Percentiles rank a stretch among this genome's conserved stretches.
Conservation (phyloP, 2,329 filamentous ascomycete species). For the Phyllosticta citrichinensis region DNA sequence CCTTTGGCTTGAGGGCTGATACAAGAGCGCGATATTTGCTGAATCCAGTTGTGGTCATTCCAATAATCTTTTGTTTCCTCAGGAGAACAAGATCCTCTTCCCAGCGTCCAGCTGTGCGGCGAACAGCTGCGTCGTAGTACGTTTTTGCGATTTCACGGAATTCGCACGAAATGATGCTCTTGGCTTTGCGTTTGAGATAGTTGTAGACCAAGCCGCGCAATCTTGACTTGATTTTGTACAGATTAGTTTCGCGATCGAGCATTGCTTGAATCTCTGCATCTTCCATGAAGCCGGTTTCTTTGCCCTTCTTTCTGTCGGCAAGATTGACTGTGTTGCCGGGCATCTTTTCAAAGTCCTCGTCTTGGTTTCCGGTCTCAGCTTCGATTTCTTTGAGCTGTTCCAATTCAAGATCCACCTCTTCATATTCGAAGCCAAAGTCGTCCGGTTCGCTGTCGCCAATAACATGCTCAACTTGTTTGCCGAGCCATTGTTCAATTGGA, state of each 20-base stretch:
- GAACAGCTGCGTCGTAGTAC: conserved; percentile 42
- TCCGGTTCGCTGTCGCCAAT: conserved; percentile 36
- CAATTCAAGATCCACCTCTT: conserved; percentile 51
- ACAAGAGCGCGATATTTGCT: conserved; percentile 70
- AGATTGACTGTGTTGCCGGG: conserved; percentile 21
- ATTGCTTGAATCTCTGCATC: conserved; percentile 27
- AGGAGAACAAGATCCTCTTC: conserved; percentile 52
- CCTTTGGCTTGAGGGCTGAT: conserved; percentile 52
- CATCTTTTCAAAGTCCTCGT: conserved; percentile 37
- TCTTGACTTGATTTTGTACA: conserved; percentile 49
- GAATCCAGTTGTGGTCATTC: conserved; percentile 69
- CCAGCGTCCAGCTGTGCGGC: conserved; percentile 49
- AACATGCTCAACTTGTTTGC: conserved; percentile 39
- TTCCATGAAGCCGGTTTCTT: conserved; percentile 15
- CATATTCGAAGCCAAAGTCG: conserved; percentile 43
- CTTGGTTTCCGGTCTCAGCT: conserved; percentile 43
- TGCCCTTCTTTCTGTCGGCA: conserved; percentile 32
- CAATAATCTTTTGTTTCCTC: conserved; percentile 49
- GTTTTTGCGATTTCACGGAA: conserved; percentile 42
- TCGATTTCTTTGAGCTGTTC: conserved; percentile 53
- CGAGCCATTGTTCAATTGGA: conserved; percentile 48
- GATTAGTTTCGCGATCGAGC: conserved; percentile 35
- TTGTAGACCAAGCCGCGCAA: conserved; percentile 58
- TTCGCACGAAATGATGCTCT: conserved; percentile 35
- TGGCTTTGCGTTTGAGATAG: conserved; percentile 47